Conservation (phyloP, 306 rosid species). For the Sicyos edulis region DNA sequence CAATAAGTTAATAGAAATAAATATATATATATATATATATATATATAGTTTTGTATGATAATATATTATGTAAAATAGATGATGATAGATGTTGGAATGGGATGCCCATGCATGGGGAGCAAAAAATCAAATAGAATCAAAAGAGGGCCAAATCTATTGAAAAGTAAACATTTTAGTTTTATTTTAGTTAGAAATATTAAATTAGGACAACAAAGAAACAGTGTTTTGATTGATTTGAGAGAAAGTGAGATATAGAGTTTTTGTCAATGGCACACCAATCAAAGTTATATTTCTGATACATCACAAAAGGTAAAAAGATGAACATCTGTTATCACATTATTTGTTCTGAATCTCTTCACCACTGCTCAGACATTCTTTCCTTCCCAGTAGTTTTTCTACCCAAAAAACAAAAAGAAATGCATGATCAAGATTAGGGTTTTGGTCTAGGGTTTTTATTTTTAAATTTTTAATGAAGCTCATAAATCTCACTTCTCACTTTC, state of each 20-base stretch:
- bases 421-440: constrained; percentile 17
- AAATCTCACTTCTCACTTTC: not conserved
- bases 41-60: not conserved
- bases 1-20: not conserved
- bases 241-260: constrained; percentile 43
- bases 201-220: constrained; percentile 44
- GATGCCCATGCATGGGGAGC: constrained; percentile 52
- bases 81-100: not conserved
- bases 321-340: not conserved
- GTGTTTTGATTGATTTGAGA: constrained; percentile 43
- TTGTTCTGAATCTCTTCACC: not conserved
- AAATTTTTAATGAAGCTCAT: not conserved
- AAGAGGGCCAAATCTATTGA: constrained; percentile 43
- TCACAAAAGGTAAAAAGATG: constrained; percentile 2
- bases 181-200: constrained; percentile 35
- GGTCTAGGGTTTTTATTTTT: not conserved
- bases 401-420: not conserved
- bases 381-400: not conserved
- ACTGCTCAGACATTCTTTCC: constrained; percentile 3
- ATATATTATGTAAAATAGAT: not conserved
- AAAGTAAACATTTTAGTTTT: constrained; percentile 32
- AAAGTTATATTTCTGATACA: constrained; percentile 7
- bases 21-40: not conserved
- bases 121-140: constrained; percentile 46
- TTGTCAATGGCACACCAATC: constrained; percentile 21